A percentile compares a stretch with the other conserved stretches of the same genome.
Conservation (phyloP, 345 rosid species). For the Noccaea caerulescens region DNA sequence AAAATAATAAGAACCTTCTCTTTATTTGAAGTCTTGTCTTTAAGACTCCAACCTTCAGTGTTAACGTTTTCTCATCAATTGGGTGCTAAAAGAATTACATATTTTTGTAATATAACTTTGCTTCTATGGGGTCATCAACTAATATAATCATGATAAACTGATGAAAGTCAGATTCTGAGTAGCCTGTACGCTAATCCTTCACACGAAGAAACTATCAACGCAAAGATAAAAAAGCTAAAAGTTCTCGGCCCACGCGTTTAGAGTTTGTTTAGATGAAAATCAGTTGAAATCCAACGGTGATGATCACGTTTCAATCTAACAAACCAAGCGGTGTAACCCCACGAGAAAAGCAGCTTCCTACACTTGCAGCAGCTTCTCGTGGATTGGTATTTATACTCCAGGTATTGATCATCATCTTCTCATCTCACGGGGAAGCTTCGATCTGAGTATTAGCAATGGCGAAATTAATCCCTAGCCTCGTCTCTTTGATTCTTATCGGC, state of each 20-base stretch:
- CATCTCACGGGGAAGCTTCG: conserved; percentile 22
- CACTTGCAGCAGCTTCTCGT: conserved; percentile 24
- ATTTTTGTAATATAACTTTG: neutral
- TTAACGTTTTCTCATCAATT: neutral
- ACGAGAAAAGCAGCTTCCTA: conserved; percentile 35
- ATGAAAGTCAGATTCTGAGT: conserved; percentile 24
- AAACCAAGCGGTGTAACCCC: conserved; percentile 29
- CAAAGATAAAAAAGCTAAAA: conserved; percentile 5
- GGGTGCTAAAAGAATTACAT: neutral
- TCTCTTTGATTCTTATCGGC: conserved; percentile 46
- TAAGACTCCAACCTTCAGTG: neutral
- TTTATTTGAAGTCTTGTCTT: conserved; percentile 1
- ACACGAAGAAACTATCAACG: conserved; percentile 3
- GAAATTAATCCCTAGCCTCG: conserved; percentile 42
- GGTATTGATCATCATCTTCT: conserved; percentile 20
- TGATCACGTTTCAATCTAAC: conserved; percentile 33
- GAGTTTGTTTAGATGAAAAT: conserved; percentile 7
- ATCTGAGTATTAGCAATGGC: conserved; percentile 53
- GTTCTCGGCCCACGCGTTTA: conserved; percentile 30
- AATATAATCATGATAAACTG: too few species aligned
- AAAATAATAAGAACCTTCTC: neutral
- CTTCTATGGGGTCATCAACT: conserved; percentile 6
- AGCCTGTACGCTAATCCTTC: conserved; percentile 30
- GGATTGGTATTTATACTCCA: conserved; percentile 26
- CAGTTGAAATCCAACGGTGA: conserved; percentile 38